phyloP scores from a whole-genome alignment of 768 basidiomycete species.

The Boletus bicolor region DNA sequence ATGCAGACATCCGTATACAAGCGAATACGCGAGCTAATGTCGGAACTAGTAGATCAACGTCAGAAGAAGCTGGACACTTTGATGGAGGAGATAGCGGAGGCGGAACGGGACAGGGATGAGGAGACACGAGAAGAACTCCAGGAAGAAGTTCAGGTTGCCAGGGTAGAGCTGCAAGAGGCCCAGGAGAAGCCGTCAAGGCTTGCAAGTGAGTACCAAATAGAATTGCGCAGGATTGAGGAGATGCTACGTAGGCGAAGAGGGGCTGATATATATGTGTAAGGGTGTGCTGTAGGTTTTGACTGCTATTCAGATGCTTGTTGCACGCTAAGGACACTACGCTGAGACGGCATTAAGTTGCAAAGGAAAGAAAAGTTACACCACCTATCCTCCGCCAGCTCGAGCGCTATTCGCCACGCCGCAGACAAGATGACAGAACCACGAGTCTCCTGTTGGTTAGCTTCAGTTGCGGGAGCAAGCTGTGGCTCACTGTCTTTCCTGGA shows the following conservation, averaged over 20 bases:
- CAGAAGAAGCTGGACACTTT: constrained; percentile 44
- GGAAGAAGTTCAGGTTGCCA: constrained; percentile 31
- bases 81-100: constrained; percentile 43
- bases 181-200: constrained; percentile 24
- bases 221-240: constrained; percentile 27
- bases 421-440: no score
- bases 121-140: constrained; percentile 44
- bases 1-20: constrained; percentile 51
- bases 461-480: no score
- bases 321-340: not conserved
- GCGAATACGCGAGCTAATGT: constrained; percentile 49
- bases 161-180: constrained; percentile 19
- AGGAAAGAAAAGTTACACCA: no score
- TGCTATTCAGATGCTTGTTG: not conserved
- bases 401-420: no score
- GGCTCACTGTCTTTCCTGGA: no score
- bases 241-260: constrained; percentile 17
- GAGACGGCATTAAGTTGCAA: no score
- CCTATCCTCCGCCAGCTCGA: no score
- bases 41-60: constrained; percentile 42
- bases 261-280: not conserved
- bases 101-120: constrained; percentile 41
- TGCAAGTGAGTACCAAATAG: constrained; percentile 26
- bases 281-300: not conserved
- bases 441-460: no score